These are phyloP conservation scores for Podila clonocystis DNA, from an alignment of 192 early-diverging fungal genomes.

Conservation along the genomic window DNA sequence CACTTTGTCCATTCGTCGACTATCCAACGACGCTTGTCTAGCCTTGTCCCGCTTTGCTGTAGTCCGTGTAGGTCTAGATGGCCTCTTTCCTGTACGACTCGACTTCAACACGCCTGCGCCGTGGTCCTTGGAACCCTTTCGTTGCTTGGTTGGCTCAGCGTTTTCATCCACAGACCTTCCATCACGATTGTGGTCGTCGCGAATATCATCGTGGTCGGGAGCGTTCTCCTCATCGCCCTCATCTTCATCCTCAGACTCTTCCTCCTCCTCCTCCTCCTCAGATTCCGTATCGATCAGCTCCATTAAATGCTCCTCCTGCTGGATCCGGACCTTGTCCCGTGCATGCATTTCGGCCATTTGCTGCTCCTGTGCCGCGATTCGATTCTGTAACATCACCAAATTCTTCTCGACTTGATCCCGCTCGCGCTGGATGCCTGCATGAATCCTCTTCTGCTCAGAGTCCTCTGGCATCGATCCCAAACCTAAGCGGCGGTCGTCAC, in stretches of 20 bases:
- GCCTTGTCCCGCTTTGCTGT: slow-evolving; percentile 11
- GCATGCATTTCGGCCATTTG: slow-evolving; percentile 15
- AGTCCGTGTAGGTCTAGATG: neutral
- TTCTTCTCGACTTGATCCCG: slow-evolving; percentile 14
- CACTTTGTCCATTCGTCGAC: slow-evolving; percentile 12
- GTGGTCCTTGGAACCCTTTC: neutral
- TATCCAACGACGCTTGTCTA: neutral
- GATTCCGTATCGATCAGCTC: slow-evolving; percentile 16
- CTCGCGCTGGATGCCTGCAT: slow-evolving; percentile 10
- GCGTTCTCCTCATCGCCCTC: slow-evolving; percentile 10
- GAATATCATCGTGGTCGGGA: no score
- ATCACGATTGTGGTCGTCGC: no score
- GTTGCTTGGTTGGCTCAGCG: neutral
- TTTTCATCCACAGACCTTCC: neutral
- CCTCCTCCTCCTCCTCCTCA: slow-evolving; percentile 20
- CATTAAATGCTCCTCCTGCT: slow-evolving; percentile 20
- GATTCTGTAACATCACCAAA: slow-evolving; percentile 9
- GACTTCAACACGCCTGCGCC: neutral
- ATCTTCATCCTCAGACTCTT: slow-evolving; percentile 5
- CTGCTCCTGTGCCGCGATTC: slow-evolving; percentile 11
- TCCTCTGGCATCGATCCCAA: neutral
- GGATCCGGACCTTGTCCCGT: slow-evolving; percentile 6
- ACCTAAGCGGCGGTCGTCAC: neutral
- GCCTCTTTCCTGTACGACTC: neutral
- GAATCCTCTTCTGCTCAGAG: slow-evolving; percentile 3